Base-by-base conservation (phyloP, 1,139 yeast species). In the Taiozyma sp. region DNA sequence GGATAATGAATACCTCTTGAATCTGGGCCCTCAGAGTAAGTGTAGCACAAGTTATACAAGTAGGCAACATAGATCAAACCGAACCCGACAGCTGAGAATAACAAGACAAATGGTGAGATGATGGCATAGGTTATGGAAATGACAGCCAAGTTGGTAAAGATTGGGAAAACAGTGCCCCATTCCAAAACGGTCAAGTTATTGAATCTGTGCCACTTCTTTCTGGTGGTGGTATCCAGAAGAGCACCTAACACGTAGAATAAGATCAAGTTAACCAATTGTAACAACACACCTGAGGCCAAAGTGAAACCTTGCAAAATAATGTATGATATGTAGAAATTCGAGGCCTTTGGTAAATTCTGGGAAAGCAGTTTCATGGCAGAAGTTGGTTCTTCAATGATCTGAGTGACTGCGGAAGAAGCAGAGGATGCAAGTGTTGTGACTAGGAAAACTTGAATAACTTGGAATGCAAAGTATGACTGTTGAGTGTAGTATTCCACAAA, bases 81-180 rank as follows among this genome's bases (percentile, higher is more conserved):
- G 70, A 87, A 90, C 0, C 91, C 85, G 56, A 80, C 73, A 13
- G 81, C 75, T 1, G 91, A 81, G 65, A 93, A 92, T 8, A 82
- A 74, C 58, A 93, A 71, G 55, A 85, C 78, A 50, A 85, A 67
- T 46, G 98, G 98, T 2, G 97, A 79, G 63, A 92, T 89, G 54
- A 91, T 78, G 4, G 96, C 73, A 69, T 89, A 93, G 8, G 92
- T 82, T 56, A 92, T 73, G 45, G 86, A 73, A 57, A 93, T 89
- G 54, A 90, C 88, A 2, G 88, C 87, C 74, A 92, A 80, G 66
- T 86, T 83, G 46, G 96, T 84, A 71, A 86, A 90, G 9, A 83
- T 74, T 7, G 97, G 97, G 78, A 87, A 92, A 2, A 83, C 74
- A 1, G 96, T 87, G 55, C 99, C 99, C 96, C 96, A 93, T 22